phyloP scores from a whole-genome alignment of 1,284 basidiomycete species.

The Ceratobasidium sp. region DNA sequence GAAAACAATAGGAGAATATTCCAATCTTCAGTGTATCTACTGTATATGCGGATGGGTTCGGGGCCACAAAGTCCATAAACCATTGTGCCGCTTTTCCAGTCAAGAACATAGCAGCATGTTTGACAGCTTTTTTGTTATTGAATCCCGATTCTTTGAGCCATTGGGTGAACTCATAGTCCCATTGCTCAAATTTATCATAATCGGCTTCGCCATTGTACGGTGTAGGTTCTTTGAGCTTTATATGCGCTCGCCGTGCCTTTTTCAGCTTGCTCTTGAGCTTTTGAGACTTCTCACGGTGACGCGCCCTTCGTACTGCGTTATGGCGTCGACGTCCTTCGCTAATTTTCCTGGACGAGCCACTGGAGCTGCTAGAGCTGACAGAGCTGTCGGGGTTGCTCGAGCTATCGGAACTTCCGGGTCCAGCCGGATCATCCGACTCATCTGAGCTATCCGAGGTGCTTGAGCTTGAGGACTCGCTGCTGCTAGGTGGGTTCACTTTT shows the following conservation, averaged over 20 bases:
- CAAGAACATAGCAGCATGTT: slow-evolving; percentile 12
- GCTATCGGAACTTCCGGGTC: no score
- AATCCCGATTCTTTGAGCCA: slow-evolving; percentile 17
- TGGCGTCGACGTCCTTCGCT: background rate
- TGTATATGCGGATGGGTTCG: background rate
- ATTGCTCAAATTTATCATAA: slow-evolving; percentile 28
- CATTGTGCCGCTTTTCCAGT: no score
- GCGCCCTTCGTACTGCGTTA: background rate
- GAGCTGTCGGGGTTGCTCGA: background rate
- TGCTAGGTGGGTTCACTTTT: background rate
- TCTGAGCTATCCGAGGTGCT: background rate
- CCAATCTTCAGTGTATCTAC: background rate
- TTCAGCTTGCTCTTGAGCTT: background rate
- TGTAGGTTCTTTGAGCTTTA: background rate
- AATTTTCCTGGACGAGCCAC: background rate
- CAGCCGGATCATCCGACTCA: background rate
- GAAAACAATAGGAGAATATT: slow-evolving; percentile 56
- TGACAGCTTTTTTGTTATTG: background rate
- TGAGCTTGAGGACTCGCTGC: background rate
- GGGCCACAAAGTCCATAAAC: slow-evolving; percentile 32
- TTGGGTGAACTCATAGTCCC: slow-evolving; percentile 15
- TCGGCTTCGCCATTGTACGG: slow-evolving; percentile 20
- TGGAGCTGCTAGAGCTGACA: no score
- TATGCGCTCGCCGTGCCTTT: background rate
- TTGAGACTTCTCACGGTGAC: background rate